These are phyloP conservation scores for Metschnikowia shivogae DNA, from an alignment of 805 yeast genomes.

Conservation along the genomic window DNA sequence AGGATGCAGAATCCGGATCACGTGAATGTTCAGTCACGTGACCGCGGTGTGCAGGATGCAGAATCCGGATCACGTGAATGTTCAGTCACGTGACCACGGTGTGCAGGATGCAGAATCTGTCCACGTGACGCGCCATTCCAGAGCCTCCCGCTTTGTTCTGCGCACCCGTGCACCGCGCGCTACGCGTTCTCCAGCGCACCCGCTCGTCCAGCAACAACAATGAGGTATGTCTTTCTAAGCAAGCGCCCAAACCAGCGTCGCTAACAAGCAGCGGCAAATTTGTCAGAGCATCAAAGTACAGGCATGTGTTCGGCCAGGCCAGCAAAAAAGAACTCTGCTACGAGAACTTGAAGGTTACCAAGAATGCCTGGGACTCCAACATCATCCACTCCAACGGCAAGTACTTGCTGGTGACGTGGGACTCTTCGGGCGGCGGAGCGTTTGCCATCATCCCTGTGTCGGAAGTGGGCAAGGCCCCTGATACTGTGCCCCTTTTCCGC, in stretches of 20 bases:
- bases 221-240: neutral
- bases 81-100: too few relatives aligned
- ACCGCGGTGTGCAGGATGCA: too few relatives aligned
- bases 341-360: slow-evolving; percentile 73
- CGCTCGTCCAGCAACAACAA: neutral
- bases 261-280: slow-evolving; percentile 60
- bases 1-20: too few relatives aligned
- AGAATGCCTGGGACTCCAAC: slow-evolving; percentile 96
- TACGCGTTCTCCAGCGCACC: neutral
- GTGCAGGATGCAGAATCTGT: too few relatives aligned
- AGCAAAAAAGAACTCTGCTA: slow-evolving; percentile 63
- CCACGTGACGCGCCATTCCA: too few relatives aligned
- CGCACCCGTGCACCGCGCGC: too few relatives aligned
- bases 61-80: too few relatives aligned
- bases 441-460: slow-evolving; percentile 86
- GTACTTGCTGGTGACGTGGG: slow-evolving; percentile 86
- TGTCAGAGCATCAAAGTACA: slow-evolving; percentile 93
- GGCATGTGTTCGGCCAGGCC: slow-evolving; percentile 94
- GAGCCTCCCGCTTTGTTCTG: too few relatives aligned
- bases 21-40: too few relatives aligned
- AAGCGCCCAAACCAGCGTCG: neutral
- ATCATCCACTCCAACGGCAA: slow-evolving; percentile 83
- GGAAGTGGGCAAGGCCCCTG: slow-evolving; percentile 92
- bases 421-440: slow-evolving; percentile 95
- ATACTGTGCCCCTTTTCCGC: slow-evolving; percentile 85